Evolutionary conservation across 495 filamentous ascomycete species (phyloP).

Genomic region (Astrothelium macrocarpum): DNA sequence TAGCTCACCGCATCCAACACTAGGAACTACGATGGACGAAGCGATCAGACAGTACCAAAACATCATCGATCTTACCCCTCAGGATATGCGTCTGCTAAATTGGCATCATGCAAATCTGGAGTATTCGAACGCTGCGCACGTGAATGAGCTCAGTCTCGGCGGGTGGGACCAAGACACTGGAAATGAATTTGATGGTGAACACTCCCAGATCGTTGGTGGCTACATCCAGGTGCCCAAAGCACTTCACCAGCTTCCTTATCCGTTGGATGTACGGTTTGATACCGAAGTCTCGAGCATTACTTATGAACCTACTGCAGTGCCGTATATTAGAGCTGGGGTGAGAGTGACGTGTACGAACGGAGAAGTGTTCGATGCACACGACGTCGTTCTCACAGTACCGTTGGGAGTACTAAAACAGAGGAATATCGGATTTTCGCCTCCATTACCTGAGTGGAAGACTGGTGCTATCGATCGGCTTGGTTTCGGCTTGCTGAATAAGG

Average conservation of each 20-base stretch:
- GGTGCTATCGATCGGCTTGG: slow-evolving; percentile 79
- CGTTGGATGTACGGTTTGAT: slow-evolving; percentile 68
- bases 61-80: slow-evolving; percentile 70
- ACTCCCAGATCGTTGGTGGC: slow-evolving; percentile 84
- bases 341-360: slow-evolving; percentile 73
- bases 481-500: slow-evolving; percentile 89
- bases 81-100: slow-evolving; percentile 83
- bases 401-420: slow-evolving; percentile 80
- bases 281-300: slow-evolving; percentile 58
- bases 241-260: slow-evolving; percentile 61
- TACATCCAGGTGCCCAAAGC: slow-evolving; percentile 85
- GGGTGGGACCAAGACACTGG: slow-evolving; percentile 96
- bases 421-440: slow-evolving; percentile 66
- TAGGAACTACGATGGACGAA: slow-evolving; percentile 83
- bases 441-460: slow-evolving; percentile 75
- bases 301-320: slow-evolving; percentile 40
- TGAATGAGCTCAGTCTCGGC: slow-evolving; percentile 74
- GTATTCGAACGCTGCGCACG: slow-evolving; percentile 88
- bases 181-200: slow-evolving; percentile 92
- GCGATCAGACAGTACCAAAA: slow-evolving; percentile 78
- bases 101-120: slow-evolving; percentile 99
- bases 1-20: slow-evolving; percentile 53
- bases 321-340: slow-evolving; percentile 23
- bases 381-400: slow-evolving; percentile 78
- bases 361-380: slow-evolving; percentile 65